phyloP scores from a whole-genome alignment of 345 rosid genomes.

The Eucalyptus cladocalyx region DNA sequence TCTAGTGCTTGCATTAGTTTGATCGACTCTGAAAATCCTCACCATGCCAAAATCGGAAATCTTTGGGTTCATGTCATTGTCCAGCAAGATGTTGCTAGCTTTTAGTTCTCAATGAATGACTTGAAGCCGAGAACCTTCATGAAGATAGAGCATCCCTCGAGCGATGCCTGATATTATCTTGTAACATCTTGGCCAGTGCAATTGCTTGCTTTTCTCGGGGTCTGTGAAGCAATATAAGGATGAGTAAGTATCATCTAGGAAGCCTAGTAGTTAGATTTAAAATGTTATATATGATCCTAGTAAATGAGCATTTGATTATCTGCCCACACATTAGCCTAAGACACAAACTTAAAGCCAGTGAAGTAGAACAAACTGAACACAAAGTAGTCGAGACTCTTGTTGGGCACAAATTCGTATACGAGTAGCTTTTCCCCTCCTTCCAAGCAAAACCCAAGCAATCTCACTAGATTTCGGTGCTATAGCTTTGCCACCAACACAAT shows the following conservation, averaged over 20 bases:
- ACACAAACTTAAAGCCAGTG: neutral
- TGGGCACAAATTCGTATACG: conserved; percentile 15
- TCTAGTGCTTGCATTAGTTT: neutral
- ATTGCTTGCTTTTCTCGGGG: neutral
- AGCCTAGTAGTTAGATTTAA: neutral
- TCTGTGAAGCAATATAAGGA: neutral
- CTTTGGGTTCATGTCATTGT: neutral
- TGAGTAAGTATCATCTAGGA: neutral
- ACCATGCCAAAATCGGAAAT: neutral
- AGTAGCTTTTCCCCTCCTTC: conserved; percentile 15
- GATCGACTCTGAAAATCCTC: neutral
- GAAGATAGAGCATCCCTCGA: neutral
- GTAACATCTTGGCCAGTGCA: neutral
- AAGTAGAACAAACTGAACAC: neutral
- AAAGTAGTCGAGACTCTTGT: conserved; percentile 11
- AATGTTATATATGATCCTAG: neutral
- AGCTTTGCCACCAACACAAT: conserved; percentile 16
- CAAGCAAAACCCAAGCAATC: conserved; percentile 13
- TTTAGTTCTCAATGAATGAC: neutral
- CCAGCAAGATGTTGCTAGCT: neutral
- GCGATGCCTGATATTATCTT: neutral
- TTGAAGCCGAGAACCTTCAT: neutral
- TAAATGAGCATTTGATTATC: neutral
- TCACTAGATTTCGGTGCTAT: conserved; percentile 23
- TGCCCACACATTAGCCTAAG: neutral